Evolutionary conservation across 345 rosid species (phyloP).

Genomic region (Eucalyptus cladocalyx): DNA sequence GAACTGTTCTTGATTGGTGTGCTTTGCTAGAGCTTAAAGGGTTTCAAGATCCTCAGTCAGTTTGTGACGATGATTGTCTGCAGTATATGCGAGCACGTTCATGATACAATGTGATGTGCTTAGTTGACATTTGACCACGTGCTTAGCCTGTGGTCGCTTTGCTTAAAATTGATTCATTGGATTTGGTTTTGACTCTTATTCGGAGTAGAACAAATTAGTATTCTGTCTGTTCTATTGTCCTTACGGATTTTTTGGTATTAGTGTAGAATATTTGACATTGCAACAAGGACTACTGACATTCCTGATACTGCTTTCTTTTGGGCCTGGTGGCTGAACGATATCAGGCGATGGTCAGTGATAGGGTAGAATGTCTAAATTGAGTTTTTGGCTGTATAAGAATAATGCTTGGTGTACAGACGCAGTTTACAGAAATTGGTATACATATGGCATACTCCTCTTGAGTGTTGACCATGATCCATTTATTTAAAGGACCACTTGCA

Average conservation of each 20-base stretch:
- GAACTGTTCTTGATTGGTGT: too few species aligned
- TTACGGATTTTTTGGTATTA: background rate
- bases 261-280: too few species aligned
- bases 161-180: too few species aligned
- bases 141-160: too few species aligned
- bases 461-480: background rate
- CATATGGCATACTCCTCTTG: background rate
- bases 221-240: background rate
- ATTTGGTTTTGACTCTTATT: background rate
- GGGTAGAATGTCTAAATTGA: too few species aligned
- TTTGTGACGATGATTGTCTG: too few species aligned
- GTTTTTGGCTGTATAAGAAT: background rate
- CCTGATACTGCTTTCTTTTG: background rate
- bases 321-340: background rate
- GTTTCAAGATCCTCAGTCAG: too few species aligned
- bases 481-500: background rate
- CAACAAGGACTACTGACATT: too few species aligned
- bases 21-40: too few species aligned
- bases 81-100: accelerated
- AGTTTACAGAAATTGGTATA: background rate
- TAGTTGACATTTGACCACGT: too few species aligned
- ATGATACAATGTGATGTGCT: accelerated
- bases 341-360: background rate
- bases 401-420: background rate
- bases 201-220: background rate